These are phyloP conservation scores for Colletotrichum agaves DNA, from an alignment of 2,329 filamentous ascomycete species.

Conservation along the genomic window DNA sequence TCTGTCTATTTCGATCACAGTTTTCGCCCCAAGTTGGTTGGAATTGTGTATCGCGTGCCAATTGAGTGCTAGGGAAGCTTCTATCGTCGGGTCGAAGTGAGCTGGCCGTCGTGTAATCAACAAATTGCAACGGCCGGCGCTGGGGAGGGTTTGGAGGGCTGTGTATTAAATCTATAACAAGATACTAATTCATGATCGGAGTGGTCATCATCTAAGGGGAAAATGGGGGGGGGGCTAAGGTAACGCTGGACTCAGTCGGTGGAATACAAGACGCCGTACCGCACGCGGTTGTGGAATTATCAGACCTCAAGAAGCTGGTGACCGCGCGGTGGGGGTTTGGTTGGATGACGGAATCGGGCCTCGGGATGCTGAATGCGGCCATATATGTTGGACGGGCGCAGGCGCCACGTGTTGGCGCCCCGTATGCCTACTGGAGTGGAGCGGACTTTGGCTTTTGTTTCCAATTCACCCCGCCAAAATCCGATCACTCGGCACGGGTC, in stretches of 20 bases:
- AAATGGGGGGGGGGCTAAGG: not conserved
- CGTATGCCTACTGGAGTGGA: not conserved
- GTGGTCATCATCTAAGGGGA: not conserved
- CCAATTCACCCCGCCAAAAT: not conserved
- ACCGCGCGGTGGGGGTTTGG: not conserved
- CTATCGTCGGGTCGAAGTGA: not conserved
- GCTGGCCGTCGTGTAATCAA: not conserved
- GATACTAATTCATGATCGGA: not conserved
- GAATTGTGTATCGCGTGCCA: not conserved
- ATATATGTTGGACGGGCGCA: not conserved
- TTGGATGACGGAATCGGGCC: not conserved
- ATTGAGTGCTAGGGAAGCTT: conserved; percentile 1
- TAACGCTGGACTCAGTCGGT: not conserved
- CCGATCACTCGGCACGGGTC: not conserved
- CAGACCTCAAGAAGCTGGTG: not conserved
- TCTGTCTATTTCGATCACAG: not conserved
- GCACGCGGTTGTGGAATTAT: conserved; percentile 12
- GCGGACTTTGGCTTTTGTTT: not conserved
- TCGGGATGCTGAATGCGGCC: conserved; percentile 6
- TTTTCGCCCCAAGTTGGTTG: not conserved
- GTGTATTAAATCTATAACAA: conserved; percentile 15
- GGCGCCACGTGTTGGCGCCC: conserved; percentile 22
- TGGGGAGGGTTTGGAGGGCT: not conserved
- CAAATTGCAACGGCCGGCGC: conserved; percentile 6
- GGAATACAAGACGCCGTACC: conserved; percentile 5